These are phyloP conservation scores for Venturia nashicola DNA, from an alignment of 2,329 filamentous ascomycete species.

Conservation along the genomic window DNA sequence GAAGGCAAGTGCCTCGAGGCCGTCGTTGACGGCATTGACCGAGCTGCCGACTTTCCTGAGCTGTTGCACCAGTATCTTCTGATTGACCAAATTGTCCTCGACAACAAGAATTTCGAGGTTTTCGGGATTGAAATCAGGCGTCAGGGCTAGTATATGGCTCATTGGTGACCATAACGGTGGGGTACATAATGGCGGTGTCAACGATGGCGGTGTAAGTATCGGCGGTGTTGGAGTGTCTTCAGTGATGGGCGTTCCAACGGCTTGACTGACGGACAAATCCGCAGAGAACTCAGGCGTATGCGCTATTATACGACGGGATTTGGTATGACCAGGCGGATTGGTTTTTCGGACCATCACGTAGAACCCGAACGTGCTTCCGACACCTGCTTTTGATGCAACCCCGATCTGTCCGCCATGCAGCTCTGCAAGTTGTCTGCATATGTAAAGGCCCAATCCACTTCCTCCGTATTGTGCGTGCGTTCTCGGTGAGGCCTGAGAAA, in stretches of 20 bases:
- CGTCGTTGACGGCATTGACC: constrained; percentile 8
- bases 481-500: constrained; percentile 53
- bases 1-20: constrained; percentile 9
- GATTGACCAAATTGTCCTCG: constrained; percentile 11
- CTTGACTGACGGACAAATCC: background rate
- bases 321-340: background rate
- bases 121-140: background rate
- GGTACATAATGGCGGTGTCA: background rate
- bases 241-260: background rate
- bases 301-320: background rate
- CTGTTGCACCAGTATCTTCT: constrained; percentile 10
- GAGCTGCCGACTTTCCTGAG: constrained; percentile 5
- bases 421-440: constrained; percentile 55
- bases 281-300: background rate
- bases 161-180: background rate
- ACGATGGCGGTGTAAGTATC: background rate
- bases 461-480: constrained; percentile 34
- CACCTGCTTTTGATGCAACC: constrained; percentile 43
- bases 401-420: constrained; percentile 59
- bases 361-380: constrained; percentile 55
- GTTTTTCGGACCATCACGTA: constrained; percentile 39
- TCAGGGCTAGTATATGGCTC: background rate
- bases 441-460: constrained; percentile 44
- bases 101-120: constrained; percentile 9
- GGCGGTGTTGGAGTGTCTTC: background rate